Base-by-base conservation (phyloP, 495 filamentous ascomycete species). In the Barbatosphaeria neglecta region DNA sequence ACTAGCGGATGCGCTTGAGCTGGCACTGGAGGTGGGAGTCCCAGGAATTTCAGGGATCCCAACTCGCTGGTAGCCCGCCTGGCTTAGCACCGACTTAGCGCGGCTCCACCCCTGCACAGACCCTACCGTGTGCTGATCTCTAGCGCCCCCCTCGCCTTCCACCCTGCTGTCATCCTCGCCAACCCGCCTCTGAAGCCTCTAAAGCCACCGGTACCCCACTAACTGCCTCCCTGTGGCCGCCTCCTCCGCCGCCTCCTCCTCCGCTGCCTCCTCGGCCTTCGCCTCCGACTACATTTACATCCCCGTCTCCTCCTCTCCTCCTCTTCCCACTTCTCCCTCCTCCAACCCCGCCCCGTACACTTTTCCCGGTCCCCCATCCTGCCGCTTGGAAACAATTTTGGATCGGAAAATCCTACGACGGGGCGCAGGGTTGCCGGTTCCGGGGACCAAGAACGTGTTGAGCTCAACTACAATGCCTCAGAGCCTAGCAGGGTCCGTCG, bases 161-260 rank as follows among this genome's bases (percentile, higher is more conserved):
- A 11, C 27, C 43, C 31, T 33, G 16, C 23, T 28, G 24, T 39
- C 15, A 22, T 25, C 33, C n/a, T n/a, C n/a, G n/a, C n/a, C 27
- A 20, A 23, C 33, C 45, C 45, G 13, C 22, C 20, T 41, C 22
- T 18, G 19, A 33, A 25, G 9, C 19, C 25, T 35, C 43, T 44
- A 44, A 44, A 44, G 43, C 20, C 24, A 15, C 20, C 43, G 13
- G 43, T 24, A 31, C 43, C 43, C 43, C 43, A 24, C 43, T 25
- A 61, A 58, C 48, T 37, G 51, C 51, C 37, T 61, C 31, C 13
- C 31, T n/a, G 9, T 10, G 15, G 31, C 16, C 13, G 10, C 31
- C 31, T 10, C 31, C 13, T 11, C 11, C 10, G 15, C 31, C 2
- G 15, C 11, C 13, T 35, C 13, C 9, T 15, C 24, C 24, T 25